These are phyloP conservation scores for Tribonema minus DNA, from an alignment of 108 stramenopile species.

Conservation along the genomic window DNA sequence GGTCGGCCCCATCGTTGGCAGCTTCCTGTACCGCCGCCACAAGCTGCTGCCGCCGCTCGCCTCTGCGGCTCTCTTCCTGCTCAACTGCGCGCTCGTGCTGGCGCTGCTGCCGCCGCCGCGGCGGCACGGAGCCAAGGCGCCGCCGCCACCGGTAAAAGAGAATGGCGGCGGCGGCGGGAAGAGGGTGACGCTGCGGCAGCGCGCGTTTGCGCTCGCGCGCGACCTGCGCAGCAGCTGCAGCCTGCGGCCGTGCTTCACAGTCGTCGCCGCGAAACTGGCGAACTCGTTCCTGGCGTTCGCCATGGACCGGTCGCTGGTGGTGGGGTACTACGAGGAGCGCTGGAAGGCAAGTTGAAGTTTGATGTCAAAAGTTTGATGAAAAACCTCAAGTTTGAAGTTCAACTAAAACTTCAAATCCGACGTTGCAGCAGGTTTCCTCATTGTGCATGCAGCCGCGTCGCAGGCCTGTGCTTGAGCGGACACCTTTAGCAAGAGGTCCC, in stretches of 20 bases:
- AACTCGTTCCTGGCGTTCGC: neutral
- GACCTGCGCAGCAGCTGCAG: neutral
- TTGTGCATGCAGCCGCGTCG: no score
- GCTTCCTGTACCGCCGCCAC: conserved; percentile 24
- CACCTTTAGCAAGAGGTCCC: no score
- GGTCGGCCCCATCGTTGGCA: conserved; percentile 19
- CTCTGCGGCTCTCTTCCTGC: neutral
- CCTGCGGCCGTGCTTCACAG: neutral
- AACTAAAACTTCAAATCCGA: no score
- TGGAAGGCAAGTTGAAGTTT: neutral
- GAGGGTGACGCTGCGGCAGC: neutral
- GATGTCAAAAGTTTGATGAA: no score
- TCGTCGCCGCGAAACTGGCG: neutral
- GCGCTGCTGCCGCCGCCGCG: neutral
- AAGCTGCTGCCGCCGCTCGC: conserved; percentile 26
- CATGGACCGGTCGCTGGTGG: neutral
- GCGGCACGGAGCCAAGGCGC: neutral
- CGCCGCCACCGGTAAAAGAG: neutral
- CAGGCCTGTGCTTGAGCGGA: no score
- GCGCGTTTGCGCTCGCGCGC: neutral
- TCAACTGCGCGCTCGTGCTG: neutral
- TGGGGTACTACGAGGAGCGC: neutral
- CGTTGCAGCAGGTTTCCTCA: no score
- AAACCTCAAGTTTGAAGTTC: no score
- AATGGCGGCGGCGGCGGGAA: no score